Evolutionary conservation across 805 yeast species (phyloP), one percentile per base, ranked within the genome.

Genomic region (Clavispora vitiphila): DNA sequence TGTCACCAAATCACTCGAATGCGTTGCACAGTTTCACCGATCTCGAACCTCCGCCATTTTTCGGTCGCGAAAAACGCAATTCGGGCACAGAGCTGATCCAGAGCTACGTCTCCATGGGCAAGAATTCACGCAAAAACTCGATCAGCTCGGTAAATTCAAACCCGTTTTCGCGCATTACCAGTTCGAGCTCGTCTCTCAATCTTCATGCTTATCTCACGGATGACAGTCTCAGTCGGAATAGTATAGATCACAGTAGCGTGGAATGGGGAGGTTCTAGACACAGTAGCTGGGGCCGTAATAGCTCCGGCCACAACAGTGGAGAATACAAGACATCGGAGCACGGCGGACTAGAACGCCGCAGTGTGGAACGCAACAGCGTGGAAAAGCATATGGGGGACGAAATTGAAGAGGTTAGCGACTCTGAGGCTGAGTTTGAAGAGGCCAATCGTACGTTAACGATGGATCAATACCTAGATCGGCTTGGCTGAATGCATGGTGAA

Each of bases 151-250:
- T 50, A 9, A 35, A 47, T n/a, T 51, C 54, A 24, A 53, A 46
- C 27, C 57, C 60, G 5, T 53, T 69, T 9, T 48, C 58, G 39
- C 56, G 65, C 26, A 64, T 69, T 27, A 57, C 72, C 29, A 65
- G 71, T 43, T 64, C 71, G 23, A 63, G 64, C 41, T 64, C 71
- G 19, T 64, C 70, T 22, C 54, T 69, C 25, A 69, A 69, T 46
- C 57, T 69, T 36, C 64, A 69, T 42, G 74, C 71, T 8, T 69
- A 66, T 44, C 57, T 69, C 40, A 67, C 71, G 12, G 73, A 66
- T 40, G 69, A 61, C 9, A 29, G 32, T 8, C 12, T 15, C 12
- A 29, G 32, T 20, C 32, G 20, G 10, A 29, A 15, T 8, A 29
- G 32, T 20, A 15, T 5, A 3, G 32, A 29, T n/a, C 32, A 10